phyloP scores from a whole-genome alignment of 108 stramenopile genomes.

The Asterionellopsis glacialis region DNA sequence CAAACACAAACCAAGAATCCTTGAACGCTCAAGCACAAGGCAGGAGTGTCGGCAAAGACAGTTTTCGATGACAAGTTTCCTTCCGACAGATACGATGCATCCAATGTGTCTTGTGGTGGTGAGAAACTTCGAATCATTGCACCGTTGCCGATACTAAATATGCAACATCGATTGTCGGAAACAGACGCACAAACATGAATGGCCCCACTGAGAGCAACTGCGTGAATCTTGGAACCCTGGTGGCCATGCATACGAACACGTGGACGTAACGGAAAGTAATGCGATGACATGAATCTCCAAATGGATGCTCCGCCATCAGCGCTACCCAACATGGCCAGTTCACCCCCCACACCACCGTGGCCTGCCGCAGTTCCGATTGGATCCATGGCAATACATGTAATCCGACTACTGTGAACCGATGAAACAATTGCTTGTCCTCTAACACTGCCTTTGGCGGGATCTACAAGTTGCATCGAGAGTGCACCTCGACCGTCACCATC shows the following conservation, averaged over 20 bases:
- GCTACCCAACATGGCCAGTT: constrained; percentile 82
- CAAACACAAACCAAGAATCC: constrained; percentile 83
- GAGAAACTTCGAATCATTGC: constrained; percentile 62
- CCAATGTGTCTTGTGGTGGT: constrained; percentile 48
- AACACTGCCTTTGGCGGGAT: constrained; percentile 74
- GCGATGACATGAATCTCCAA: constrained; percentile 88
- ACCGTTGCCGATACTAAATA: constrained; percentile 82
- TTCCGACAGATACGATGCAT: constrained; percentile 23
- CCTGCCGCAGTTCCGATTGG: constrained; percentile 82
- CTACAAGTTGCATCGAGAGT: constrained; percentile 80
- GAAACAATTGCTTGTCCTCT: constrained; percentile 69
- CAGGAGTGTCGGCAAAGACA: constrained; percentile 58
- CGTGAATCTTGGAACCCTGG: constrained; percentile 48
- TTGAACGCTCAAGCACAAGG: constrained; percentile 66
- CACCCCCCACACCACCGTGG: constrained; percentile 83
- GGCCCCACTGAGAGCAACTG: constrained; percentile 62
- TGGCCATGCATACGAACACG: constrained; percentile 69
- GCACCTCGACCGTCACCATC: constrained; percentile 81
- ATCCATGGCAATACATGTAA: constrained; percentile 78
- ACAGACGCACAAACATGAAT: constrained; percentile 75
- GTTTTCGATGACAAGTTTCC: constrained; percentile 21
- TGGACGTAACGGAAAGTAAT: constrained; percentile 78
- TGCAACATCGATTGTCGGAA: constrained; percentile 58
- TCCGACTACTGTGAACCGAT: constrained; percentile 60
- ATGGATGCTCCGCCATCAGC: constrained; percentile 73